Conservation (phyloP, 129 eudicot species). For the Escallonia rubra region DNA sequence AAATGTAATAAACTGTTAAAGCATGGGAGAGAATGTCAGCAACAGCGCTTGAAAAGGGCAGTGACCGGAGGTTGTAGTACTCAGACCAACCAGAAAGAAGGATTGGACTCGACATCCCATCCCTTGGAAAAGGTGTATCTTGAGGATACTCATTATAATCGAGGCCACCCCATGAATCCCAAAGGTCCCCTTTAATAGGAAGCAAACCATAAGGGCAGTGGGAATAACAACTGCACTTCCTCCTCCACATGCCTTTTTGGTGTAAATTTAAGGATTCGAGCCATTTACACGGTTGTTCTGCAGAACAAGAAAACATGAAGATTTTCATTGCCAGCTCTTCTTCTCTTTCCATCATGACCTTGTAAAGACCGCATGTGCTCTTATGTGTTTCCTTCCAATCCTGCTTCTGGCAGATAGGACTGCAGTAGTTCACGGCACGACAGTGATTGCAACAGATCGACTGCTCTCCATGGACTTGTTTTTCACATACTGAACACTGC, state of each 20-base stretch:
- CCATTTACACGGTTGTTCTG: slow-evolving; percentile 40
- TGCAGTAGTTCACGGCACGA: slow-evolving; percentile 28
- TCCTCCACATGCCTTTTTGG: slow-evolving; percentile 56
- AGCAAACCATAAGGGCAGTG: slow-evolving; percentile 40
- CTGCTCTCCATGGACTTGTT: slow-evolving; percentile 29
- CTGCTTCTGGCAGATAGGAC: slow-evolving; percentile 35
- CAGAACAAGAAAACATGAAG: slow-evolving; percentile 31
- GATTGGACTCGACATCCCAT: slow-evolving; percentile 33
- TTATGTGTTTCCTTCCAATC: slow-evolving; percentile 48
- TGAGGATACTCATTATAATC: slow-evolving; percentile 37
- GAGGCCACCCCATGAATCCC: slow-evolving; percentile 48
- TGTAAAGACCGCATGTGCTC: slow-evolving; percentile 36
- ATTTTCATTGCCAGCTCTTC: slow-evolving; percentile 41
- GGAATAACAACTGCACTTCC: slow-evolving; percentile 46
- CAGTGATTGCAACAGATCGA: slow-evolving; percentile 29
- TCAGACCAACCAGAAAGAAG: slow-evolving; percentile 42
- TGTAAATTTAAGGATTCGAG: slow-evolving; percentile 38
- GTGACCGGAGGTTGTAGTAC: slow-evolving; percentile 38
- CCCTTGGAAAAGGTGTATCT: slow-evolving; percentile 24
- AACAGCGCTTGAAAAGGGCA: slow-evolving; percentile 48
- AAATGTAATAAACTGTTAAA: slow-evolving; percentile 36
- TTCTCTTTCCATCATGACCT: slow-evolving; percentile 57
- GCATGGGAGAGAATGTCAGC: slow-evolving; percentile 51
- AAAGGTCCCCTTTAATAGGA: slow-evolving; percentile 23
- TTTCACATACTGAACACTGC: slow-evolving; percentile 41